Evolutionary conservation across 1,139 yeast species (phyloP), one percentile per base, ranked within the genome.

Genomic region (Eremothecium coryli): DNA sequence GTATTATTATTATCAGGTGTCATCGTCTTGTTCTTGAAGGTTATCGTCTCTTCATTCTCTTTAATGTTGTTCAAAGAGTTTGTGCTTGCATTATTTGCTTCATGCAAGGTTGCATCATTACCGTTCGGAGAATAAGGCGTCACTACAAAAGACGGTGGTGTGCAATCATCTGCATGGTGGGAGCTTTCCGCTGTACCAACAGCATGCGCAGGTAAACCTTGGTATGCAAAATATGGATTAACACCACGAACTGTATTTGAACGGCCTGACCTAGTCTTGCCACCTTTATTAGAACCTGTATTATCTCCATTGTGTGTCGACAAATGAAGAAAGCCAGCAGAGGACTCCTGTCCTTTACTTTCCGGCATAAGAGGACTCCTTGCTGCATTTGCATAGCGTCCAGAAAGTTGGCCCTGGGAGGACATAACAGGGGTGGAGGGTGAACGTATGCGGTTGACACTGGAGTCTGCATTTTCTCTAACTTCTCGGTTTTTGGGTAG

Each of bases 11-110:
- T 4, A 14, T 27, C 22, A 9, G n/a, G n/a, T 4, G 20, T 9
- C 12, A 9, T 17, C n/a, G 15, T 27, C 4, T 11, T 34, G 7
- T 36, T 37, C 18, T 41, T 38, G 34, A 54, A 54, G 16, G 46
- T 45, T 20, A 45, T 43, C 3, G 48, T 41, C 32, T 50, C 55
- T 34, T 52, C 58, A 31, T 50, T 43, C 38, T 55, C 60, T 24
- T 52, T 49, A 14, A 52, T 55, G 32, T 50, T 49, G 36, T 50
- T 51, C 18, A 53, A 40, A 1, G 60, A 55, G 8, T 39, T 33
- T 25, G 46, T 48, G 35, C 56, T 54, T 21, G 42, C 21, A 27
- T 41, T 49, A 29, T 40, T 47, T 12, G 29, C 38, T n/a, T 38
- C 36, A 17, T 35, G 33, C 13, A 39, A 28, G 10, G 46, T 26